Conservation (phyloP, 208 protist genomes). For the Leishmania tarentolae region DNA sequence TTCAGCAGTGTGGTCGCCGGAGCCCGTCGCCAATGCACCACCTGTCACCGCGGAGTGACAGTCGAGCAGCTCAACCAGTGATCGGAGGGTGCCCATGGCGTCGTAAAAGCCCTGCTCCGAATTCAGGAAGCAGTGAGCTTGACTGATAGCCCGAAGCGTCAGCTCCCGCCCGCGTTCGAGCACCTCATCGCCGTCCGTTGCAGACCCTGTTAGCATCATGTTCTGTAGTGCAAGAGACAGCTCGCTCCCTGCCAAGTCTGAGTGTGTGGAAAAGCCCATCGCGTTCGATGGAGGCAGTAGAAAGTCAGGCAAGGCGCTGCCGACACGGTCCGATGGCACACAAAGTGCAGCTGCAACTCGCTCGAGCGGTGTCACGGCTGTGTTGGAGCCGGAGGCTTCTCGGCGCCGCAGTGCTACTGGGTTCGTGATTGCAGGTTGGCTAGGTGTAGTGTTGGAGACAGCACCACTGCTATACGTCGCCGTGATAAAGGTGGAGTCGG, state of each 20-base stretch:
- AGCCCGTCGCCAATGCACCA: slow-evolving; percentile 12
- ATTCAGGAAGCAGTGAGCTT: slow-evolving; percentile 29
- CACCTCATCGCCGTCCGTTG: slow-evolving; percentile 34
- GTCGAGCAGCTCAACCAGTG: slow-evolving; percentile 41
- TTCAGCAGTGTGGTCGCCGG: slow-evolving; percentile 24
- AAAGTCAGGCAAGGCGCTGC: not conserved
- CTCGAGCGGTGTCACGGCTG: not conserved
- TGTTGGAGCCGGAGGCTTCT: not conserved
- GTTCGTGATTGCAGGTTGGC: not conserved
- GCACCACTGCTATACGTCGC: not conserved
- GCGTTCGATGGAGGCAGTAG: slow-evolving; percentile 21
- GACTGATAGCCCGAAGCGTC: slow-evolving; percentile 25
- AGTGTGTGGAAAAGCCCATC: not conserved
- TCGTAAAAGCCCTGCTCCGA: slow-evolving; percentile 47
- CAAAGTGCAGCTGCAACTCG: not conserved
- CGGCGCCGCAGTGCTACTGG: not conserved
- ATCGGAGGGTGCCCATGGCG: slow-evolving; percentile 41
- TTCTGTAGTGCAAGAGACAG: slow-evolving; percentile 28
- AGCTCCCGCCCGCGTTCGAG: slow-evolving; percentile 28
- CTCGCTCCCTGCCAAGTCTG: slow-evolving; percentile 25
- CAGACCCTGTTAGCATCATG: slow-evolving; percentile 15
- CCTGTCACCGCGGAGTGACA: slow-evolving; percentile 27
- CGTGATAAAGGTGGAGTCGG: not conserved
- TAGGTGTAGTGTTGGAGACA: not conserved
- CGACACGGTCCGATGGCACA: not conserved